Evolutionary conservation across 192 early-diverging fungal species (phyloP).

Genomic region (Coemansia sp.): DNA sequence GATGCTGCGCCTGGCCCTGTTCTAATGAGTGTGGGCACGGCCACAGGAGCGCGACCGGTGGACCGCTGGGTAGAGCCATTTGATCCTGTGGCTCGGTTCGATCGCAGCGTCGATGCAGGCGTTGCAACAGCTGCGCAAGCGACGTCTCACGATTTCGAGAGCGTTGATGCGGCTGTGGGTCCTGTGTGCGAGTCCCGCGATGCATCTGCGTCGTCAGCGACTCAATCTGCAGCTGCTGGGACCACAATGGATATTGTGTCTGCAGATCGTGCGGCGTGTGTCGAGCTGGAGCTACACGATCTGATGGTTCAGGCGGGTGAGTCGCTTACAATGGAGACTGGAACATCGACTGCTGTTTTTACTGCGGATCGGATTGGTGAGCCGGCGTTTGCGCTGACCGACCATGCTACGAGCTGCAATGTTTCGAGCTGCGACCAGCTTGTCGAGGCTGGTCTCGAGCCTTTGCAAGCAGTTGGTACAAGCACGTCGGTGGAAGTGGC

Average conservation of each 20-base stretch:
- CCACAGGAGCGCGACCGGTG: slow-evolving; percentile 13
- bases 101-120: slow-evolving; percentile 7
- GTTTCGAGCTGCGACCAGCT: not conserved
- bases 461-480: not conserved
- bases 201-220: slow-evolving; percentile 8
- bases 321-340: not conserved
- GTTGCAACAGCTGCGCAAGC: slow-evolving; percentile 6
- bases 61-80: slow-evolving; percentile 39
- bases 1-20: slow-evolving; percentile 20
- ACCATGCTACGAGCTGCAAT: not conserved
- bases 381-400: not conserved
- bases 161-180: slow-evolving; percentile 15
- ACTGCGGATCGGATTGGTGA: not conserved
- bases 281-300: not conserved
- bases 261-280: slow-evolving; percentile 8
- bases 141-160: slow-evolving; percentile 16
- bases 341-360: not conserved
- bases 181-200: slow-evolving; percentile 10
- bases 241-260: slow-evolving; percentile 3
- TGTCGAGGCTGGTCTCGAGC: not conserved
- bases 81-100: slow-evolving; percentile 27
- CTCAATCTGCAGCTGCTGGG: not conserved
- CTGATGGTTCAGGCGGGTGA: slow-evolving; percentile 2
- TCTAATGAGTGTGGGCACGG: slow-evolving; percentile 11
- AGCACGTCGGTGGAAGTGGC: not conserved